These are phyloP conservation scores for Arthrobotrys sinensis DNA, from an alignment of 2,329 filamentous ascomycete genomes.

Conservation along the genomic window DNA sequence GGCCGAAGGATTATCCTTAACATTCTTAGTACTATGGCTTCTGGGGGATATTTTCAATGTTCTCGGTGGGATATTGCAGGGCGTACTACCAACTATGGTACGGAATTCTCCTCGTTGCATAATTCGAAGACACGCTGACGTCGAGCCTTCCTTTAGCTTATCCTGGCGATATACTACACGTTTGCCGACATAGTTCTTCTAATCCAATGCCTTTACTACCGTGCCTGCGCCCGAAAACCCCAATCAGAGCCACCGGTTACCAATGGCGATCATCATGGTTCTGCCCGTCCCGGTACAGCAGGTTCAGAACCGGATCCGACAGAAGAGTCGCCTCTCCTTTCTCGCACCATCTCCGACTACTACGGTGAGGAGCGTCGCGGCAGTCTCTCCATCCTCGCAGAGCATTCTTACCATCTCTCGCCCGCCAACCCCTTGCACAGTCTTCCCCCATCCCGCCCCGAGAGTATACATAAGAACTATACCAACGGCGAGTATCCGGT, in stretches of 20 bases:
- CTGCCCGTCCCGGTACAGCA: constrained; percentile 65
- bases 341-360: constrained; percentile 65
- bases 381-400: constrained; percentile 76
- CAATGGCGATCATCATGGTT: constrained; percentile 56
- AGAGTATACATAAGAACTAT: constrained; percentile 55
- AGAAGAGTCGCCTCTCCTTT: constrained; percentile 73
- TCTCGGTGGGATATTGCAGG: constrained; percentile 89
- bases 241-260: constrained; percentile 62
- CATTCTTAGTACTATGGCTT: constrained; percentile 94
- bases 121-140: not conserved
- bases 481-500: constrained; percentile 64
- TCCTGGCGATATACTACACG: constrained; percentile 94
- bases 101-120: constrained; percentile 61
- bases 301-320: constrained; percentile 62
- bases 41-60: constrained; percentile 97
- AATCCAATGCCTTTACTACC: constrained; percentile 94
- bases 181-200: constrained; percentile 91
- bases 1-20: constrained; percentile 88
- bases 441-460: constrained; percentile 68
- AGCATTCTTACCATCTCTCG: constrained; percentile 77
- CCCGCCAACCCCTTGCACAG: constrained; percentile 84
- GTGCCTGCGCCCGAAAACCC: constrained; percentile 70
- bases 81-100: constrained; percentile 92
- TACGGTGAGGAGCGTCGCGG: constrained; percentile 71
- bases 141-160: constrained; percentile 73